Base-by-base conservation (phyloP, 805 yeast species). In the Starmerella bombi region DNA sequence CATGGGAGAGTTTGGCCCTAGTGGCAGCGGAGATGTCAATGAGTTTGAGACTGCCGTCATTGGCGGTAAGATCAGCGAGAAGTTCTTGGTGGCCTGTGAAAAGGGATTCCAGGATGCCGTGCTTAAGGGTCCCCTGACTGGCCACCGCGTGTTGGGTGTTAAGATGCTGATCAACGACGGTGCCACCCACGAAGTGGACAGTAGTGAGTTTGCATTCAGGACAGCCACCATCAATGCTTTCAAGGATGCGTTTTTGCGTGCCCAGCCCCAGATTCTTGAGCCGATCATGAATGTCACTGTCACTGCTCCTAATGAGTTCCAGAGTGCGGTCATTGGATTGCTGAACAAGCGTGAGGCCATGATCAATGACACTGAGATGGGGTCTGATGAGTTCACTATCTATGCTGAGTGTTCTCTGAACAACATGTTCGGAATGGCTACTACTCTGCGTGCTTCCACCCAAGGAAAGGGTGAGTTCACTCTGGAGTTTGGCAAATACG, bases 401-500 rank as follows among this genome's bases (percentile, higher is more conserved):
- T 73, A 75, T 42, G 93, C 96, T 25, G 97, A 91, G 61, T 88
- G 97, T 67, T 80, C 97, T n/a, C 74, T 91, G 64, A 86, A 86
- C 67, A 74, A 82, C 47, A 75, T 91, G 84, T 91, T 91, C 61
- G 98, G 98, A 29, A 83, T 91, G 59, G 94, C 97, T 6, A 82
- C 97, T 7, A 75, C 83, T 20, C 70, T 91, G 58, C 80, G 99
- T 70, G 97, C 98, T 17, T 76, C 82, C 45, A 88, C 98, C 14
- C 98, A 91, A 65, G 99, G 99, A 65, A 91, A 91, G 61, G 98
- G 99, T 56, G 97, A 93, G 65, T 91, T 91, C 62, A 74, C 94
- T 2, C 71, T 91, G 62, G 99, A 91, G 62, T 91, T 91, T 67
- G 78, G 81, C 59, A 81, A 84, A 56, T 91, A 88, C 61, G 75